phyloP scores from a whole-genome alignment of 257 asterid genomes.

The Datura wrightii region DNA sequence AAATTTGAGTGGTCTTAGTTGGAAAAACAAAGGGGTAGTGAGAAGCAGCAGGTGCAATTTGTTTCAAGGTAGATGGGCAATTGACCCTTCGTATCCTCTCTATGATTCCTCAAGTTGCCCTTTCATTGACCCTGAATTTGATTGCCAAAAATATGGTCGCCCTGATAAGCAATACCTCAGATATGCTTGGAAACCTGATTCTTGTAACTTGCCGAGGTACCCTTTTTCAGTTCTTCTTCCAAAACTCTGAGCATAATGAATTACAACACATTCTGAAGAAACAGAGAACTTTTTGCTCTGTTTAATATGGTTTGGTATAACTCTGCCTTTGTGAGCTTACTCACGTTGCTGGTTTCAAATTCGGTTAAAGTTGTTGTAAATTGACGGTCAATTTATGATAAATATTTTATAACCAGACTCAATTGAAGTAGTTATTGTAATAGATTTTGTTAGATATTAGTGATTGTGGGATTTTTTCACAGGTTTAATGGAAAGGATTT shows the following conservation, averaged over 20 bases:
- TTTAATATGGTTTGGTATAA: background rate
- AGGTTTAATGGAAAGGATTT: conserved; percentile 75
- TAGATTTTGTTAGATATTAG: background rate
- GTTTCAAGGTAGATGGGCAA: conserved; percentile 67
- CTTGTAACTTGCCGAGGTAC: conserved; percentile 70
- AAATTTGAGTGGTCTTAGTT: conserved; percentile 28
- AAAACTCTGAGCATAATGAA: no score
- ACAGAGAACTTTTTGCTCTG: background rate
- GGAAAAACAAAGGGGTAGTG: conserved; percentile 32
- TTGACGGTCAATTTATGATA: background rate
- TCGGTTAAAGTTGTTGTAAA: no score
- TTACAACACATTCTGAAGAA: background rate
- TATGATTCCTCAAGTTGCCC: conserved; percentile 64
- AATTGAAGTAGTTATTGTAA: background rate
- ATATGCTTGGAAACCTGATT: conserved; percentile 68
- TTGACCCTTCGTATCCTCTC: conserved; percentile 57
- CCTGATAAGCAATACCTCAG: conserved; percentile 65
- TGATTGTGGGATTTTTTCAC: background rate
- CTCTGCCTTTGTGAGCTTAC: background rate
- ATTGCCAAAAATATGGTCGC: conserved; percentile 70
- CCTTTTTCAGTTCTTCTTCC: background rate
- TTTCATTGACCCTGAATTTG: conserved; percentile 68
- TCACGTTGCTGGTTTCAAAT: no score
- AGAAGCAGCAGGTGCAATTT: conserved; percentile 56
- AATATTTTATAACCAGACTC: background rate